Evolutionary conservation across 768 basidiomycete species (phyloP).

Genomic region (Lactarius deliciosus): DNA sequence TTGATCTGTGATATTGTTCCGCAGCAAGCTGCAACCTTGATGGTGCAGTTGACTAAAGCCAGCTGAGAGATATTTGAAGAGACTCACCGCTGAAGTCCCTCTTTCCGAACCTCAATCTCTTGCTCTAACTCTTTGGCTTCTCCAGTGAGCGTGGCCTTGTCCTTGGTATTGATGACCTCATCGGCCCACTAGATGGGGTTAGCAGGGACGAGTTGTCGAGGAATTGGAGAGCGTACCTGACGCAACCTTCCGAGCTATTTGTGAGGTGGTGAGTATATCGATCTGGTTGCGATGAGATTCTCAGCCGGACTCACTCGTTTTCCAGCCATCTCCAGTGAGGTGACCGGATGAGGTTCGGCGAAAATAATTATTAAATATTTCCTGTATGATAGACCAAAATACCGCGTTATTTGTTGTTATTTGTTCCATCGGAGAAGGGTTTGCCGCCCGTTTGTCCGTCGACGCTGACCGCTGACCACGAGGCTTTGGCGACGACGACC

Average conservation of each 20-base stretch:
- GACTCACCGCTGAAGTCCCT: constrained; percentile 69
- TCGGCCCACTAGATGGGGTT: constrained; percentile 68
- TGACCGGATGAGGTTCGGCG: background rate
- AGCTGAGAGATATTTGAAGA: background rate
- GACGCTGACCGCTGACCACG: background rate
- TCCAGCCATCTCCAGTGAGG: constrained; percentile 15
- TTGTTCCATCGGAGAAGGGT: background rate
- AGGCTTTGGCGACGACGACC: constrained; percentile 10
- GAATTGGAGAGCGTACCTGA: constrained; percentile 49
- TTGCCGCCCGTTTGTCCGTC: background rate
- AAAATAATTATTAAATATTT: background rate
- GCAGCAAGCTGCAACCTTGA: constrained; percentile 27
- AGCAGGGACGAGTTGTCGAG: constrained; percentile 9
- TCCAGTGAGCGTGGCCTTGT: constrained; percentile 74
- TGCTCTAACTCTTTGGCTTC: constrained; percentile 81
- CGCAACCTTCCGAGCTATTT: constrained; percentile 71
- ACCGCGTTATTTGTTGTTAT: constrained; percentile 24
- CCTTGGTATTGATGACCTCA: constrained; percentile 81
- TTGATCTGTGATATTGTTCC: constrained; percentile 27
- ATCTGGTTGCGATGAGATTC: background rate
- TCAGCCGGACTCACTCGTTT: constrained; percentile 17
- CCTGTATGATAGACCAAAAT: background rate
- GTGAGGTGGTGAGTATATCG: background rate
- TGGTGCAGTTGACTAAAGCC: background rate
- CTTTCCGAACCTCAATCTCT: constrained; percentile 78